Base-by-base conservation (phyloP, 2,329 filamentous ascomycete species). In the Pyrenochaeta sp. region DNA sequence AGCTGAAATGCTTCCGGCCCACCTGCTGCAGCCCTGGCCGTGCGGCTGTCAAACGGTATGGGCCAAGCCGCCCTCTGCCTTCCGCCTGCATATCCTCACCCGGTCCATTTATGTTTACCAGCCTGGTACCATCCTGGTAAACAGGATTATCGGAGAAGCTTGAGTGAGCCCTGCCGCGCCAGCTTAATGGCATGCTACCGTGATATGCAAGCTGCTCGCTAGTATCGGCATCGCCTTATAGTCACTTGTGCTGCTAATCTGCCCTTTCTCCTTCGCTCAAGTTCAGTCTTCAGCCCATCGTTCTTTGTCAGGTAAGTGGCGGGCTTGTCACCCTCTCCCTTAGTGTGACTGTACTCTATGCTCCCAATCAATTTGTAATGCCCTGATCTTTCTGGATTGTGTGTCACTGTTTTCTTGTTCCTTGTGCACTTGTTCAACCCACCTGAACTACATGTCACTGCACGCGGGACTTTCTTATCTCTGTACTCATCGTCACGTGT, bases 231-330 rank as follows among this genome's bases (percentile, higher is more conserved):
- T 51, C 44, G 41, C 48, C 47, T 56, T 66, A 67, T 68, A 67
- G 53, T 55, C 56, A 55, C 51, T 21, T 53, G 41, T 42, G 51
- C 58, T 56, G 48, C 55, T 45, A 38, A 20, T 20, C 30, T 32
- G 41, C 29, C 47, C 23, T 44, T 35, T 45, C 49, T 39, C 46
- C 36, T 28, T 48, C 43, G 43, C 27, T 51, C 53, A 52, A 59
- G 51, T 49, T 42, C 53, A 52, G 50, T 48, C 39, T 47, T 45
- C 55, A 59, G 50, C 46, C 53, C 51, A 53, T 63, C 51, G 55
- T 63, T 58, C 53, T 44, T 53, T 47, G 41, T 46, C 53, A 68
- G 65, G 67, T 68, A 58, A 42, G 61, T 64, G 29, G 43, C 14
- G 20, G 18, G 7, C 17, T 24, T 34, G 14, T 26, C 27, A 8